Conservation (phyloP, 768 basidiomycete species). For the Cubamyces lactineus region DNA sequence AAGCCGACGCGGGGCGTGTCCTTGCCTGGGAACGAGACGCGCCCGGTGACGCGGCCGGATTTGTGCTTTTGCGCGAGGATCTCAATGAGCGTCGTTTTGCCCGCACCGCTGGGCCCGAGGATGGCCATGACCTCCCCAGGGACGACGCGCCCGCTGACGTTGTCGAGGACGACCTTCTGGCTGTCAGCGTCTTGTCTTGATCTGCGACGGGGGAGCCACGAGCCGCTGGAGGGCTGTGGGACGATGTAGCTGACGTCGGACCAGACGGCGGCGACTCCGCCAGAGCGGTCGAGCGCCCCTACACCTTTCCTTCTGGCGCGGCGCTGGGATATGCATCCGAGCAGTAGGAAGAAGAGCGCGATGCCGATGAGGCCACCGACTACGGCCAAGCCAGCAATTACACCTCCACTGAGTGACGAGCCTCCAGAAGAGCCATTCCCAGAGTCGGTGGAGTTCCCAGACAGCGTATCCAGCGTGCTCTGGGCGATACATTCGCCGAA, state of each 20-base stretch:
- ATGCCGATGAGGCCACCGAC: constrained; percentile 68
- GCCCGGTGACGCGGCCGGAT: constrained; percentile 67
- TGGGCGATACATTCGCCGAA: constrained; percentile 93
- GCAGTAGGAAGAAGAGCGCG: constrained; percentile 58
- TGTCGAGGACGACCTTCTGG: constrained; percentile 71
- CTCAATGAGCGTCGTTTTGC: constrained; percentile 91
- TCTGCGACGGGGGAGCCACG: constrained; percentile 16
- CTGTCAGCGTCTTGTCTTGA: constrained; percentile 25
- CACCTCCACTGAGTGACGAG: constrained; percentile 70
- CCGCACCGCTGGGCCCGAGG: constrained; percentile 91
- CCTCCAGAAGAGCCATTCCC: constrained; percentile 30
- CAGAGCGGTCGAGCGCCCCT: constrained; percentile 38
- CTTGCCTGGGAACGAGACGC: constrained; percentile 56
- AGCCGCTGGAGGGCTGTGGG: constrained; percentile 32
- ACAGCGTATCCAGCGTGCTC: constrained; percentile 65
- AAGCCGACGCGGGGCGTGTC: constrained; percentile 69
- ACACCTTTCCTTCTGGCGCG: constrained; percentile 54
- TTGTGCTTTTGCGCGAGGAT: constrained; percentile 86
- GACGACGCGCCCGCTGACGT: constrained; percentile 66
- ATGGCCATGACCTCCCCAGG: constrained; percentile 91
- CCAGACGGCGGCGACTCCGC: constrained; percentile 73
- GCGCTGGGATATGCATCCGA: constrained; percentile 65
- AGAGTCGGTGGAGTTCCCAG: constrained; percentile 40
- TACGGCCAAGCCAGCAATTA: constrained; percentile 89
- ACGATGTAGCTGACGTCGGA: constrained; percentile 67